Evolutionary conservation across 192 early-diverging fungal species (phyloP), one percentile per base, ranked within the genome.

Genomic region (Coemansia aciculifera): DNA sequence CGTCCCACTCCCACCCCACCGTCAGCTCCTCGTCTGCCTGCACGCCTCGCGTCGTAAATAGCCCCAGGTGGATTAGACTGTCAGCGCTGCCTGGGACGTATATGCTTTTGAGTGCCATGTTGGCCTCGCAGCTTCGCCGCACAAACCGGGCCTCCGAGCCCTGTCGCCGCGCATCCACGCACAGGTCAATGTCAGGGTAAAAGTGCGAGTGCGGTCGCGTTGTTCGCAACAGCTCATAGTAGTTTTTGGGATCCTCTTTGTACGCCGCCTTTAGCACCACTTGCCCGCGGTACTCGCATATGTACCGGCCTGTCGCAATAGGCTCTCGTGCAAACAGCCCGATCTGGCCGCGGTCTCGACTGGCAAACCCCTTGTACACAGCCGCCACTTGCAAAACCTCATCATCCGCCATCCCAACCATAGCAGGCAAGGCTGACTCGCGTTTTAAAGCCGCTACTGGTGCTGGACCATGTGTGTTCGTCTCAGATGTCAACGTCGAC

Each of bases 281-380:
- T 42, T 89, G 86, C 12, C 95, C 95, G 46, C 89, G 88, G 71
- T 91, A 92, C 59, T 95, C 90, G 74, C 88, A 85, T 51, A 97
- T 78, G 66, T 88, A 94, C 37, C 82, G 67, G 32, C 46, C 42
- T 17, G 19, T 15, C 19, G 43, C 54, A 27, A 83, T 72, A 1
- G 60, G n/a, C 17, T 60, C 66, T 8, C 69, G 62, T 6, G 73
- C 54, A 72, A 83, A 83, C 36, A 81, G 60, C 24, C 79, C 79
- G 11, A 61, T 40, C 48, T 81, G 79, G 1, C 56, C 42, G 29
- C 54, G 64, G 19, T 74, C 74, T 59, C 68, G 68, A 64, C 65
- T 74, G 6, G 54, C 65, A 23, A 63, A 38, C 13, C 38, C 62
- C 43, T 39, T 73, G 62, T 76, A 77, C 11, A 63, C 31, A 4